Conservation (phyloP, 2,329 filamentous ascomycete genomes). For the Aureobasidium leucospermi region DNA sequence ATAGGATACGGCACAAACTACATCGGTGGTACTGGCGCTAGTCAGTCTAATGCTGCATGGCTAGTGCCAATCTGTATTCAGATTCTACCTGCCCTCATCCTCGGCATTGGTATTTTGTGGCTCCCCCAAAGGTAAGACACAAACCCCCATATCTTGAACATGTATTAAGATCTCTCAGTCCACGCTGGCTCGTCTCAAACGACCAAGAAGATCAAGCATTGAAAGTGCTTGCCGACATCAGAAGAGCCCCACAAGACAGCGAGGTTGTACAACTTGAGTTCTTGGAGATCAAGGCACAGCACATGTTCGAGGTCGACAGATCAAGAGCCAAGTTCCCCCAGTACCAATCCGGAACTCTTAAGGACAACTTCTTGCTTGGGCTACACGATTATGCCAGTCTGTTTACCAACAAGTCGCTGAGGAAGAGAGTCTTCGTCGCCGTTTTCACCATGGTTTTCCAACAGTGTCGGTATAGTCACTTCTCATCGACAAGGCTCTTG, state of each 20-base stretch:
- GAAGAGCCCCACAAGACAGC: slow-evolving; percentile 19
- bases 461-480: neutral
- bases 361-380: slow-evolving; percentile 12
- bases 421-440: slow-evolving; percentile 13
- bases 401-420: slow-evolving; percentile 14
- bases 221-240: slow-evolving; percentile 20
- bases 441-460: slow-evolving; percentile 12
- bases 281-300: slow-evolving; percentile 24
- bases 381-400: slow-evolving; percentile 13
- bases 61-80: slow-evolving; percentile 66
- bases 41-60: slow-evolving; percentile 48
- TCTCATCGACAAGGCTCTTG: neutral
- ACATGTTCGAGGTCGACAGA: slow-evolving; percentile 22
- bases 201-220: slow-evolving; percentile 23
- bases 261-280: slow-evolving; percentile 22
- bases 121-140: slow-evolving; percentile 10
- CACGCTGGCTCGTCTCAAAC: slow-evolving; percentile 24
- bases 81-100: slow-evolving; percentile 56
- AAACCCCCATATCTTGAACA: neutral
- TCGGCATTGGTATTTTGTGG: slow-evolving; percentile 62
- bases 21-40: slow-evolving; percentile 22
- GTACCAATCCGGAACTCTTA: slow-evolving; percentile 32
- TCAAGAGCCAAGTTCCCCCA: slow-evolving; percentile 18
- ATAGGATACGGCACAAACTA: slow-evolving; percentile 26
- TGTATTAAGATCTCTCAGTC: slow-evolving; percentile 13